Evolutionary conservation across 2,329 filamentous ascomycete genomes (phyloP).

Genomic region (Cladosporium sp.): DNA sequence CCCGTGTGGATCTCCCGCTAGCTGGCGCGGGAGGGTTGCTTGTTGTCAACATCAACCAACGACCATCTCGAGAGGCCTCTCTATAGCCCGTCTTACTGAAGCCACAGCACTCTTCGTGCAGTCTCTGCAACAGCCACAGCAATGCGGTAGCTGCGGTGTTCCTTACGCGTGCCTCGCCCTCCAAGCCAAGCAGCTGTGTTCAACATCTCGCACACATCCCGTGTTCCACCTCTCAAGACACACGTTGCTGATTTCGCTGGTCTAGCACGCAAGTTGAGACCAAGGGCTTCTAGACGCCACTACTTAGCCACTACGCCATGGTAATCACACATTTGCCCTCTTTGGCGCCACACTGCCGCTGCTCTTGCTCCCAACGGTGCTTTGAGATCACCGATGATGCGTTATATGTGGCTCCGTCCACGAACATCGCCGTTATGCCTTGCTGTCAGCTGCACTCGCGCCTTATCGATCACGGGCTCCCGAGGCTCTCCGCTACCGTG

Average conservation of each 20-base stretch:
- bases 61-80: background rate
- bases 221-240: background rate
- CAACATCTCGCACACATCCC: background rate
- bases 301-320: constrained; percentile 7
- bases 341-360: background rate
- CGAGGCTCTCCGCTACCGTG: background rate
- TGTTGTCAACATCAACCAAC: background rate
- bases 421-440: background rate
- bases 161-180: background rate
- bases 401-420: background rate
- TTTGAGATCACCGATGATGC: constrained; percentile 7
- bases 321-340: constrained; percentile 1
- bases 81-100: background rate
- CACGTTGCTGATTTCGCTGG: background rate
- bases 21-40: background rate
- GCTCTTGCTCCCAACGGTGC: background rate
- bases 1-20: background rate
- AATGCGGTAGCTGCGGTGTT: background rate
- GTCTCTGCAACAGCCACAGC: background rate
- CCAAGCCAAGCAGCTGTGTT: background rate
- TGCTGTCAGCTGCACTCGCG: background rate
- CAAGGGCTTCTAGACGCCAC: background rate
- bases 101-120: background rate
- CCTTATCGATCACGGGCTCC: background rate
- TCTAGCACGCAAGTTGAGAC: background rate